Conservation (phyloP, 768 basidiomycete species). For the Clitopilus passeckerianus region DNA sequence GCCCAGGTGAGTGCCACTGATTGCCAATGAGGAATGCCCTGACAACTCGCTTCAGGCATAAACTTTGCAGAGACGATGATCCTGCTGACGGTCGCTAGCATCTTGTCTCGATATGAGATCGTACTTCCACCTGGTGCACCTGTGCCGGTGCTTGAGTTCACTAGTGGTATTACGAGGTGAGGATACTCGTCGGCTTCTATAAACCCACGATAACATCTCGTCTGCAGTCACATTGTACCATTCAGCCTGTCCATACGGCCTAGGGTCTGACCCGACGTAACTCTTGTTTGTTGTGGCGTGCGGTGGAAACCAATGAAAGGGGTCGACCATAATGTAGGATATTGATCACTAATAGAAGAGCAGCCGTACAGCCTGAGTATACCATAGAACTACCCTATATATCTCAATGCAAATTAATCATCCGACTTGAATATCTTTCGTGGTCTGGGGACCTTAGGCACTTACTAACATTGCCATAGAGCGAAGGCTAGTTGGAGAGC, state of each 20-base stretch:
- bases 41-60: slow-evolving; percentile 12
- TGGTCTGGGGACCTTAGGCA: no score
- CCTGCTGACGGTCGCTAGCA: slow-evolving; percentile 25
- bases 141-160: slow-evolving; percentile 18
- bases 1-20: slow-evolving; percentile 21
- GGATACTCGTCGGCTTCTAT: not conserved
- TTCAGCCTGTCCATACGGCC: slow-evolving; percentile 13
- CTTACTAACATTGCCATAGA: no score
- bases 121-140: slow-evolving; percentile 11
- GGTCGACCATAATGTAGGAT: no score
- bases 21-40: not conserved
- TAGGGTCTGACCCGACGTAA: not conserved
- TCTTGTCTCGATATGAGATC: slow-evolving; percentile 23
- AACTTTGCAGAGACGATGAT: slow-evolving; percentile 26
- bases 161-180: slow-evolving; percentile 25
- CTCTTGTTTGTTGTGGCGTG: not conserved
- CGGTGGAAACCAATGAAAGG: no score
- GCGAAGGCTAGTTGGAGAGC: no score
- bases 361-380: no score
- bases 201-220: not conserved
- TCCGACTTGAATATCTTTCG: no score
- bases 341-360: no score
- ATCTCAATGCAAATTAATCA: no score
- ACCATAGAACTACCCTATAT: no score
- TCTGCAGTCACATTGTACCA: slow-evolving; percentile 16